Base-by-base conservation (phyloP, 495 filamentous ascomycete species). In the Chaetomium fimeti region DNA sequence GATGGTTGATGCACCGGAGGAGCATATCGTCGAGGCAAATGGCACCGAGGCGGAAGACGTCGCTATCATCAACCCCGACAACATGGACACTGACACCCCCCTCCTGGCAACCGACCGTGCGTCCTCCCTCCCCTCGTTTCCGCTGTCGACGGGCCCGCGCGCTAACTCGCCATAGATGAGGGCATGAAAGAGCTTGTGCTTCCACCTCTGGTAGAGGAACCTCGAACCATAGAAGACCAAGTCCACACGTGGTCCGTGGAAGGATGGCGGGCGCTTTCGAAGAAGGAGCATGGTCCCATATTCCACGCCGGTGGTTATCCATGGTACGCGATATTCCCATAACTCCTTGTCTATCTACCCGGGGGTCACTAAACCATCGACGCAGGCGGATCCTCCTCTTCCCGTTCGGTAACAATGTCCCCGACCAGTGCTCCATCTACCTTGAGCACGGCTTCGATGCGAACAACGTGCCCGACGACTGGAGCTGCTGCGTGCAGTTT, bases 401-500 rank as follows among this genome's bases (percentile, higher is more conserved):
- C 72, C 94, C 94, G 0, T 91, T 86, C 55, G 94, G 94, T 52
- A 99, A 99, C 69, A 91, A 94, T 66, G 87, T 90, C 20, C 18
- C 51, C 51, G 93, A 98, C 67, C 87, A 89, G 65, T 89, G 88
- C 49, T 98, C 95, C 3, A 89, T 99, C 72, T 99, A 99, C 77
- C 85, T 99, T 29, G 94, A 99, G 76, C 94, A 98, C 68, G 94
- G 91, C 53, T 93, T 88, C 78, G 78, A 85, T 16, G 68, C 78
- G 4, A 87, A 87, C 43, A 78, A 70, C 45, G 76, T 84, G 36
- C 89, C 92, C 18, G 91, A 96, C 45, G 89, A 92, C 69, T 98
- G 92, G 91, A 93, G 92, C 72, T 92, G 91, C 63, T 99, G 94
- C 71, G 93, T 96, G 61, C 94, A 98, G 70, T 99, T 99, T 75